Evolutionary conservation across 768 basidiomycete species (phyloP).

Genomic region (Austroboletus festivus): DNA sequence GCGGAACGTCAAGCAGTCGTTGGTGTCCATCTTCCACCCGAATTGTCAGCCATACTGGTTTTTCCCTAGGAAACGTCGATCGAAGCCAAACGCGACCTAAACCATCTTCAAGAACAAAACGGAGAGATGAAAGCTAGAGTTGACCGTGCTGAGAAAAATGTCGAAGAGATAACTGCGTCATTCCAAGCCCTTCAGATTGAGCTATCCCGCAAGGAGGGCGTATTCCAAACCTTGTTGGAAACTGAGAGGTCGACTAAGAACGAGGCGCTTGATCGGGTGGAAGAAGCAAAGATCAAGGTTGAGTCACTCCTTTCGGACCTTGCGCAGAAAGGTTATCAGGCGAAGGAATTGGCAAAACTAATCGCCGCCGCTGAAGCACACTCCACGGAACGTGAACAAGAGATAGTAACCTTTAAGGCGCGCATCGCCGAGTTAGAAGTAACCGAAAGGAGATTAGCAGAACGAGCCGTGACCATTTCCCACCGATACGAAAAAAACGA

Average conservation of each 20-base stretch:
- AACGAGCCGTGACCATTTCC: slow-evolving; percentile 27
- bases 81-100: slow-evolving; percentile 16
- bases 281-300: slow-evolving; percentile 17
- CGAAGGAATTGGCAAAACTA: slow-evolving; percentile 21
- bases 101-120: slow-evolving; percentile 23
- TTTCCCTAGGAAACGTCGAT: slow-evolving; percentile 9
- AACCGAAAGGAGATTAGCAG: slow-evolving; percentile 26
- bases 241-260: slow-evolving; percentile 20
- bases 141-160: slow-evolving; percentile 9
- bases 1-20: slow-evolving; percentile 18
- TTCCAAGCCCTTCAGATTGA: slow-evolving; percentile 20
- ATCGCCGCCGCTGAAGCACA: slow-evolving; percentile 23
- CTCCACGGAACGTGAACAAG: slow-evolving; percentile 27
- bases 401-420: slow-evolving; percentile 17
- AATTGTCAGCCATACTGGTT: not conserved
- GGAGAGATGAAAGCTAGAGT: slow-evolving; percentile 11
- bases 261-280: slow-evolving; percentile 17
- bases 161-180: slow-evolving; percentile 8
- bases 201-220: slow-evolving; percentile 26
- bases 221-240: slow-evolving; percentile 19
- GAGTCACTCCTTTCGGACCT: slow-evolving; percentile 23
- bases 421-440: slow-evolving; percentile 29
- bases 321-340: slow-evolving; percentile 16
- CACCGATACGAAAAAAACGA: slow-evolving; percentile 44
- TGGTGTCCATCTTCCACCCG: slow-evolving; percentile 1